Base-by-base conservation (phyloP, 306 rosid genomes). In the Delonix regia region DNA sequence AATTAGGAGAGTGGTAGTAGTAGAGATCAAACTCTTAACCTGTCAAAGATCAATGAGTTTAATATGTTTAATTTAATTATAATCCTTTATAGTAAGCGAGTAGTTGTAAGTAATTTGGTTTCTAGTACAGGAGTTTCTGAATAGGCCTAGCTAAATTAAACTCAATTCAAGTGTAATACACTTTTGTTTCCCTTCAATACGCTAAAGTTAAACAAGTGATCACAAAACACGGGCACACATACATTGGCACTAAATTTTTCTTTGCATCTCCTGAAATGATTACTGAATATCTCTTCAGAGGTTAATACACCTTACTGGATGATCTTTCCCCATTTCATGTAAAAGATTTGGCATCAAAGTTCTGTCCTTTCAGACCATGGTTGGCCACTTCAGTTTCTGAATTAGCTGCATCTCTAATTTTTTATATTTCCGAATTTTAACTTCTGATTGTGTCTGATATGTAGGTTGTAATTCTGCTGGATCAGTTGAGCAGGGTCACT, bases 391-490 rank as follows among this genome's bases (percentile, higher is more conserved):
- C 25, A 61, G 39, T 61, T 30, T 74, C 65, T 22, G 9, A 44
- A 53, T 28, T 52, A 44, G 25, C 70, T 69, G 9, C 63, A 41
- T 36, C 59, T 53, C 71, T 57, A 45, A 71, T 69, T 63, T 69
- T 63, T 38, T 47, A 12, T 28, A 39, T 65, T 25, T 55, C 56
- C 5, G 24, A 57, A 34, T 34, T 68, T 61, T 60, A 39, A 60
- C 45, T 53, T 70, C 39, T 76, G 60, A 77, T 65, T 76, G 42
- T 34, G 28, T 69, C 41, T 55, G 27, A 59, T 22, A 69, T 77
- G 27, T 64, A 91, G 96, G 89, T 94, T 56, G 87, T 85, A 77
- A 12, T 89, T 71, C 84, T 48, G 73, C 81, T 82, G 73, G 90
- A 86, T 72, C 85, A 90, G 76, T 22, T 94, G 78, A 76, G 85